Evolutionary conservation across 192 early-diverging fungal species (phyloP), one percentile per base, ranked within the genome.

Genomic region (Backusella tuberculispora): DNA sequence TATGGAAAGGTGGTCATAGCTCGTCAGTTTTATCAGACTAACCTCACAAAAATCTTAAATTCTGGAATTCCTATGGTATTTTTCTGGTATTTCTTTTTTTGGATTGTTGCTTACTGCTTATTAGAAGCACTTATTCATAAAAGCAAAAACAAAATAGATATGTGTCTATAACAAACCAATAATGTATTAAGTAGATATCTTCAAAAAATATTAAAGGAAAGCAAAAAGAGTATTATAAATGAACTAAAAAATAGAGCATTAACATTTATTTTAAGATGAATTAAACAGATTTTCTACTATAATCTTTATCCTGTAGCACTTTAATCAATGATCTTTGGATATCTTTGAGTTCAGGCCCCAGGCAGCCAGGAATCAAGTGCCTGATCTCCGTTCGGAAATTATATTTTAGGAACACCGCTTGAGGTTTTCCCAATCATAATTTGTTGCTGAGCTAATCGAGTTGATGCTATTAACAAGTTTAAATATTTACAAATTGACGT

Each of bases 21-120:
- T 53, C 19, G n/a, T 19, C 19, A 53, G 50, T 53, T 53, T 53
- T 53, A 53, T 53, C 50, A 53, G 50, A 53, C 50, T 53, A 53
- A 53, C n/a, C n/a, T 53, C 50, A 53, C 50, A 53, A 53, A 53
- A 53, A 17, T 53, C 50, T 53, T 17, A 2, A 34, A 53, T 8
- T 53, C 50, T 53, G 50, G 50, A n/a, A 53, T 53, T 53, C 19
- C 19, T 53, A 53, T 53, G n/a, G 50, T 19, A n/a, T 8, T 50
- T 19, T 50, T 50, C 48, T 42, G 48, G 7, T 50, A 53, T 19
- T 43, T 53, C 19, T 34, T 10, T 19, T 9, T 21, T 53, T 53
- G 7, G 19, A 53, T 21, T 53, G n/a, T 21, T 53, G n/a, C 19
- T 7, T 50, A 50, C 7, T 53, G n/a, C 8, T 53, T n/a, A 9